phyloP scores from a whole-genome alignment of 805 yeast genomes.

The Candida maris region DNA sequence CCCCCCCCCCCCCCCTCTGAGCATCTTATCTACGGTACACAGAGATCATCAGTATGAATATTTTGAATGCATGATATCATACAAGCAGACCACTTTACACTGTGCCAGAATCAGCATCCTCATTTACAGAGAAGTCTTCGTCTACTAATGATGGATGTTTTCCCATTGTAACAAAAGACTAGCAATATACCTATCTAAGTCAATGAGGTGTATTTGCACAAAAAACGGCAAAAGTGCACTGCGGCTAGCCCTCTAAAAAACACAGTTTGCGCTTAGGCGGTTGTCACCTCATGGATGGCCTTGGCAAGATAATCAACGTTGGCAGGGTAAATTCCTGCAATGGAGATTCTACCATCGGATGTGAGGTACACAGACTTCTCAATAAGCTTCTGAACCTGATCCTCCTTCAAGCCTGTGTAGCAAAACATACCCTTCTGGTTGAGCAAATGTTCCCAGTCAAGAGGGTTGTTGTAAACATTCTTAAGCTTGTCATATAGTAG shows the following conservation, averaged over 20 bases:
- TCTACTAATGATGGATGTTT: no score
- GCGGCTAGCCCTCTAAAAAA: background rate
- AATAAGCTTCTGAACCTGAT: slow-evolving; percentile 69
- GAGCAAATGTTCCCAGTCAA: slow-evolving; percentile 82
- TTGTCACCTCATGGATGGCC: slow-evolving; percentile 28
- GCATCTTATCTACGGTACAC: no score
- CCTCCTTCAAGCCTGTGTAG: slow-evolving; percentile 73
- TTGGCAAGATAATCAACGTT: slow-evolving; percentile 76
- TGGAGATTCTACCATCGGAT: slow-evolving; percentile 84
- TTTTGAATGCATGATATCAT: no score
- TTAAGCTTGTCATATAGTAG: slow-evolving; percentile 56
- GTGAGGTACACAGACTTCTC: slow-evolving; percentile 80
- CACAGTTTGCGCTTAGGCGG: slow-evolving; percentile 29
- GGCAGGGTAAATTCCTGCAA: slow-evolving; percentile 79
- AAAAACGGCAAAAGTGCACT: slow-evolving; percentile 37
- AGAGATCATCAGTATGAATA: no score
- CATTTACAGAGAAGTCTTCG: no score
- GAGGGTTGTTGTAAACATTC: slow-evolving; percentile 47
- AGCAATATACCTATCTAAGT: no score
- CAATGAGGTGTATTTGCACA: background rate
- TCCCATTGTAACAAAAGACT: no score
- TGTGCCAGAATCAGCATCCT: no score
- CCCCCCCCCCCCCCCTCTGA: no score
- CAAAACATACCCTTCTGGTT: slow-evolving; percentile 97
- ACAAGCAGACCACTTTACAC: no score